Evolutionary conservation across 257 asterid species (phyloP).

Genomic region (Jacaranda copaia): DNA sequence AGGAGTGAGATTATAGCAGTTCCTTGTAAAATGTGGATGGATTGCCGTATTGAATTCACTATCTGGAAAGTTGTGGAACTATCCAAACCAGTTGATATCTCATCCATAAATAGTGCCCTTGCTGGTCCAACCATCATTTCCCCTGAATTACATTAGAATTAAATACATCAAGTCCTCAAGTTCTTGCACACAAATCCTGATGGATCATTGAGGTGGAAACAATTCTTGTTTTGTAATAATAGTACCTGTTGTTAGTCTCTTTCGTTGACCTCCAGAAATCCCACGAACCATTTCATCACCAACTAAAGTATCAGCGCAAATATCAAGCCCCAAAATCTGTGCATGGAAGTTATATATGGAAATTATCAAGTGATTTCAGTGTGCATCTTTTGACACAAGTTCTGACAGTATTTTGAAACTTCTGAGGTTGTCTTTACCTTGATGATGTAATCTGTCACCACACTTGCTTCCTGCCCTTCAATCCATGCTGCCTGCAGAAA

Average conservation of each 20-base stretch:
- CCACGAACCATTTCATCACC: constrained; percentile 92
- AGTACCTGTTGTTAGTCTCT: constrained; percentile 87
- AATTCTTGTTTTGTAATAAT: neutral
- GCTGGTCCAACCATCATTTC: constrained; percentile 96
- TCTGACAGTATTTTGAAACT: neutral
- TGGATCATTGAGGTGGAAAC: constrained; percentile 15
- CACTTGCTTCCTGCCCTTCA: constrained; percentile 85
- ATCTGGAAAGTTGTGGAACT: constrained; percentile 89
- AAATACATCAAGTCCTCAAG: constrained; percentile 6
- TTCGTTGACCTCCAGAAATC: constrained; percentile 88
- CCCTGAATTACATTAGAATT: constrained; percentile 49
- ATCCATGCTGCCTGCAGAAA: constrained; percentile 71
- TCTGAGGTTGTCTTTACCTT: constrained; percentile 54
- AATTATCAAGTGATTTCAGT: constrained; percentile 2
- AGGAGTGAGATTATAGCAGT: constrained; percentile 85
- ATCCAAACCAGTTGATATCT: constrained; percentile 94
- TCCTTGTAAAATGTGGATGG: constrained; percentile 82
- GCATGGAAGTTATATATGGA: neutral
- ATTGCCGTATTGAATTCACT: constrained; percentile 76
- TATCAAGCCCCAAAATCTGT: constrained; percentile 87
- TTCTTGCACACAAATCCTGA: neutral
- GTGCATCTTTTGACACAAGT: constrained; percentile 2
- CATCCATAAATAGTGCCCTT: constrained; percentile 91
- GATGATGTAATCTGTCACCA: constrained; percentile 80
- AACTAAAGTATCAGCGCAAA: constrained; percentile 84